These are phyloP conservation scores for Microdochium bolleyi DNA, from an alignment of 2,329 filamentous ascomycete genomes.

Conservation along the genomic window DNA sequence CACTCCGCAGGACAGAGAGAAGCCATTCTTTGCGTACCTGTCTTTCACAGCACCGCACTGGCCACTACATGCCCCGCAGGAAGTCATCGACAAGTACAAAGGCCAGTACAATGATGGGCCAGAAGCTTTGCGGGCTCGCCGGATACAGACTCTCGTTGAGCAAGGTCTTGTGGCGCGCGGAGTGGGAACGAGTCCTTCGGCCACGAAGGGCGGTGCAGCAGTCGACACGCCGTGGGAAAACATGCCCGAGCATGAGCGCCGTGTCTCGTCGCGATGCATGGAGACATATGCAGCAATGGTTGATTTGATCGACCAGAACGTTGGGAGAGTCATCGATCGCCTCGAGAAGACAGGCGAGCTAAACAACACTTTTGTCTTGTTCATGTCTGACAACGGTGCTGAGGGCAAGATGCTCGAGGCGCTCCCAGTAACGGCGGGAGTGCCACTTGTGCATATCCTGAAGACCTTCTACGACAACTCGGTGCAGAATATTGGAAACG, in stretches of 20 bases:
- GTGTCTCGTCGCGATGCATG: constrained; percentile 17
- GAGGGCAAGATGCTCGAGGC: not conserved
- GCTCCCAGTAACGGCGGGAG: not conserved
- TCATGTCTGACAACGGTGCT: not conserved
- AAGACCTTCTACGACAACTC: constrained; percentile 47
- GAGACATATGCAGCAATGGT: constrained; percentile 50
- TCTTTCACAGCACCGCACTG: constrained; percentile 46
- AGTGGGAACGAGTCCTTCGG: not conserved
- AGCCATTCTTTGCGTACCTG: constrained; percentile 26
- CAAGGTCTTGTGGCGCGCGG: constrained; percentile 23
- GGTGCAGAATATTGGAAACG: constrained; percentile 45
- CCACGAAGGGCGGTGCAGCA: constrained; percentile 11
- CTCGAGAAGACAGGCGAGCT: constrained; percentile 34
- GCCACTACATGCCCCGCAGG: constrained; percentile 38
- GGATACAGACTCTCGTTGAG: not conserved
- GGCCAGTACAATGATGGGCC: constrained; percentile 26
- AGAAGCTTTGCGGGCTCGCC: not conserved
- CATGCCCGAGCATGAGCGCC: constrained; percentile 6
- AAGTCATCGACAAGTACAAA: constrained; percentile 14
- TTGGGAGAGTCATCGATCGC: constrained; percentile 41
- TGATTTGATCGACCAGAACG: constrained; percentile 43
- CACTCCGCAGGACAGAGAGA: not conserved
- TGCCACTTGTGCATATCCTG: constrained; percentile 1
- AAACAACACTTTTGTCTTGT: not conserved
- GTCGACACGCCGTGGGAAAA: constrained; percentile 7